Percentiles rank a stretch among this genome's conserved stretches.
phyloP scores from a whole-genome alignment of 2,329 filamentous ascomycete species.

The Claviceps citrina region DNA sequence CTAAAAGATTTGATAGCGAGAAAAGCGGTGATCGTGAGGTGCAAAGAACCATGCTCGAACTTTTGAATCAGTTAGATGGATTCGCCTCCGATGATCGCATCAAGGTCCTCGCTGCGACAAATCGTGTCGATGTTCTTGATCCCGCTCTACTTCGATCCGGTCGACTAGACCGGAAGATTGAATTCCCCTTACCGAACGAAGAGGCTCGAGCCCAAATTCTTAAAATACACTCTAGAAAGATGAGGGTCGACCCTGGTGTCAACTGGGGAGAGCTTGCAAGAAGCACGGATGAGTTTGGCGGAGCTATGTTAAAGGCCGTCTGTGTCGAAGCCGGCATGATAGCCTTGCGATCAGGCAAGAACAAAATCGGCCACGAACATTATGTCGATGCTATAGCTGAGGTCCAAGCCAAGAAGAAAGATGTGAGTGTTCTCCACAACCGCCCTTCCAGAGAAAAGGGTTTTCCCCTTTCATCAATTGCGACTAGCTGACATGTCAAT shows the following conservation, averaged over 20 bases:
- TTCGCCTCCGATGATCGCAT: constrained; percentile 95
- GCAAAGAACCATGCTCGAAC: constrained; percentile 95
- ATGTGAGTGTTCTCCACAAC: constrained; percentile 35
- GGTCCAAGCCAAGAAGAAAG: constrained; percentile 93
- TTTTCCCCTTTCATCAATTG: background rate
- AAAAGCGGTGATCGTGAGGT: constrained; percentile 97
- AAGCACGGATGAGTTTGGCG: constrained; percentile 96
- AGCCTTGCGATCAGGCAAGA: constrained; percentile 81
- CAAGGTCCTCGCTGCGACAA: constrained; percentile 89
- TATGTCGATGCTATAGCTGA: constrained; percentile 97
- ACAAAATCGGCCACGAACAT: constrained; percentile 94
- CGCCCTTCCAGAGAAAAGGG: too few species aligned
- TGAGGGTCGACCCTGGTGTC: constrained; percentile 83
- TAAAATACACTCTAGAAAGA: constrained; percentile 94
- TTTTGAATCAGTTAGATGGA: constrained; percentile 94
- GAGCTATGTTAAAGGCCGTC: constrained; percentile 93
- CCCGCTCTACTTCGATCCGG: constrained; percentile 82
- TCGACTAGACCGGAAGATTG: constrained; percentile 90
- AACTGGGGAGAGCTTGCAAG: constrained; percentile 94
- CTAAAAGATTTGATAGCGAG: constrained; percentile 96
- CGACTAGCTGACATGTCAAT: constrained; percentile 1
- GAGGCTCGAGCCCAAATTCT: constrained; percentile 94
- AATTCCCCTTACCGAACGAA: constrained; percentile 95
- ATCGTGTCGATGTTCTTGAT: constrained; percentile 86
- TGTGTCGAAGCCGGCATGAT: constrained; percentile 99